Percentiles rank a stretch among this genome's conserved stretches.
Evolutionary conservation across 805 yeast genomes (phyloP).

Genomic region (Nakazawaea holstii): DNA sequence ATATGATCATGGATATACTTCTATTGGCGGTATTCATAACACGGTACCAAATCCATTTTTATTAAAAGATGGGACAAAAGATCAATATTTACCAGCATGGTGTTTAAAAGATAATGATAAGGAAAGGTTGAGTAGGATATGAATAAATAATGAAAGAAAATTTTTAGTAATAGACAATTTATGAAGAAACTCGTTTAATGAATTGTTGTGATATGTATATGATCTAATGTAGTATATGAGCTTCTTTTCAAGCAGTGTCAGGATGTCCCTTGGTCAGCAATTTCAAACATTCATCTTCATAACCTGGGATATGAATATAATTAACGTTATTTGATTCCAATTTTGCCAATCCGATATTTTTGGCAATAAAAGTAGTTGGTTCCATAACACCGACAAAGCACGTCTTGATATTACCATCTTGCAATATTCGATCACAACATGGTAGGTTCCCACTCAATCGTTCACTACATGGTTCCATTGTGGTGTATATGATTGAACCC

Average conservation of each 20-base stretch:
- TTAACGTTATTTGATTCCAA: conserved; percentile 55
- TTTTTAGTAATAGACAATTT: background rate
- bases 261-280: conserved; percentile 75
- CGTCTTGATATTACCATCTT: conserved; percentile 47
- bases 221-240: too few relatives aligned
- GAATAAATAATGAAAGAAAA: background rate
- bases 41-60: conserved; percentile 72
- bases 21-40: conserved; percentile 72
- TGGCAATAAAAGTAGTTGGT: conserved; percentile 82
- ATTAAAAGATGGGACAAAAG: conserved; percentile 15
- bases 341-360: conserved; percentile 58
- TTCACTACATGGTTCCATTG: conserved; percentile 95
- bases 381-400: conserved; percentile 91
- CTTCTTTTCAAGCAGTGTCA: conserved; percentile 10
- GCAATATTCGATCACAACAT: conserved; percentile 75
- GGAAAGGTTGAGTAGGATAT: conserved; percentile 41
- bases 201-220: background rate
- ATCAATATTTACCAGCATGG: conserved; percentile 46
- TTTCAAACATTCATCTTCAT: conserved; percentile 59
- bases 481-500: conserved; percentile 82
- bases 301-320: conserved; percentile 80
- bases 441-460: conserved; percentile 88
- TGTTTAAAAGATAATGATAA: conserved; percentile 53
- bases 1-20: conserved; percentile 84
- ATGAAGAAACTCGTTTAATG: background rate